A percentile compares a stretch with the other conserved stretches of the same genome.
Conservation (phyloP, 2,329 filamentous ascomycete genomes). For the Trichoderma koningiopsis region DNA sequence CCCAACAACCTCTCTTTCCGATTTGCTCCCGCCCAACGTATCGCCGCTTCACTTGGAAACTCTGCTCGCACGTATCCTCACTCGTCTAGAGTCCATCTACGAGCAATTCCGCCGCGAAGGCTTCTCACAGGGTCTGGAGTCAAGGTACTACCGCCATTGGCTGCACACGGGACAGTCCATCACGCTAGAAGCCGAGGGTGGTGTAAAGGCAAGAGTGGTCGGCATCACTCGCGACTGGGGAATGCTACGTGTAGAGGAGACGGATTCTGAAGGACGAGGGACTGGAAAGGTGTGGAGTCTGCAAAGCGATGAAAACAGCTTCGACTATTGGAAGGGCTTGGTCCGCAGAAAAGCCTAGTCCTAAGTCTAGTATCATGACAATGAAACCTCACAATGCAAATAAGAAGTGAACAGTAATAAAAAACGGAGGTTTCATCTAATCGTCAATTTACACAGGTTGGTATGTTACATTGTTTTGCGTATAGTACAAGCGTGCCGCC, state of each 20-base stretch:
- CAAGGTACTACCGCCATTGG: conserved; percentile 80
- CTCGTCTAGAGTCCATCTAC: conserved; percentile 77
- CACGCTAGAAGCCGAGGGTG: conserved; percentile 79
- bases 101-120: conserved; percentile 71
- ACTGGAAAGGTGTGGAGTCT: conserved; percentile 81
- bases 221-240: conserved; percentile 95
- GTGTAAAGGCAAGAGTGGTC: conserved; percentile 72
- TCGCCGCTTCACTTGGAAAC: conserved; percentile 71
- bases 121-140: conserved; percentile 73
- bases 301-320: conserved; percentile 97
- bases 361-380: no score
- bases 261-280: conserved; percentile 68
- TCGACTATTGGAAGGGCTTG: conserved; percentile 93
- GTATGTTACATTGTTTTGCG: conserved; percentile 7
- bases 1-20: conserved; percentile 84
- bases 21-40: conserved; percentile 59
- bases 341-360: conserved; percentile 76
- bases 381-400: background rate
- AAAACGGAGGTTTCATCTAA: conserved; percentile 9
- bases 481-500: conserved; percentile 28
- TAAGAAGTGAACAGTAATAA: background rate
- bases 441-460: conserved; percentile 22
- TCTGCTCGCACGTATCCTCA: conserved; percentile 78
- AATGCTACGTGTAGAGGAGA: conserved; percentile 79
- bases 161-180: conserved; percentile 74